Conservation (phyloP, 768 basidiomycete genomes). For the Boletus rubescentipes region DNA sequence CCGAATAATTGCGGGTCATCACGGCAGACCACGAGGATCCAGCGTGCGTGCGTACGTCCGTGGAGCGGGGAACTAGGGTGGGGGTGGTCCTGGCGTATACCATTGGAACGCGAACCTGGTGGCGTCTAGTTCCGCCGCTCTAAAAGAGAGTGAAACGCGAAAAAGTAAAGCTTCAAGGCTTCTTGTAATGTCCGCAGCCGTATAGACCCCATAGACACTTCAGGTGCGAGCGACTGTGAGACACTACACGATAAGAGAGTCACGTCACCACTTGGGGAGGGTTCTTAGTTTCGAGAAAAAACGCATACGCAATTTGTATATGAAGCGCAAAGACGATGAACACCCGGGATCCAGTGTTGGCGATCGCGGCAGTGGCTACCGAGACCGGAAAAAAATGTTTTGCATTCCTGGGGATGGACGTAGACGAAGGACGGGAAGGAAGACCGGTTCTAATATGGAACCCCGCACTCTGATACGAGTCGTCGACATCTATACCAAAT, state of each 20-base stretch:
- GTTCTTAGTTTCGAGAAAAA: background rate
- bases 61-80: background rate
- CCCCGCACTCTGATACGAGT: background rate
- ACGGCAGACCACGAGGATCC: conserved; percentile 12
- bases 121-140: background rate
- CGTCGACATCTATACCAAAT: background rate
- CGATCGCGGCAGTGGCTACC: background rate
- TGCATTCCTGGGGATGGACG: background rate
- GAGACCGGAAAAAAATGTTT: no score
- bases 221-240: no score
- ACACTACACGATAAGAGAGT: no score
- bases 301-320: background rate
- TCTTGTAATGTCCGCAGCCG: background rate
- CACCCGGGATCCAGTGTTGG: background rate
- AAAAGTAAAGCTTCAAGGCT: background rate
- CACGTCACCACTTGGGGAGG: no score
- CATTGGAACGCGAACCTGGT: no score
- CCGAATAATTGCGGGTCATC: no score
- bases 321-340: background rate
- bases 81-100: no score
- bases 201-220: no score
- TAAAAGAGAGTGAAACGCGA: background rate
- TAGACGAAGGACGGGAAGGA: background rate
- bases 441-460: background rate
- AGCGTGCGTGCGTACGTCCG: conserved; percentile 10